These are phyloP conservation scores for Aschersonia sp. DNA, from an alignment of 2,329 filamentous ascomycete genomes.

Conservation along the genomic window DNA sequence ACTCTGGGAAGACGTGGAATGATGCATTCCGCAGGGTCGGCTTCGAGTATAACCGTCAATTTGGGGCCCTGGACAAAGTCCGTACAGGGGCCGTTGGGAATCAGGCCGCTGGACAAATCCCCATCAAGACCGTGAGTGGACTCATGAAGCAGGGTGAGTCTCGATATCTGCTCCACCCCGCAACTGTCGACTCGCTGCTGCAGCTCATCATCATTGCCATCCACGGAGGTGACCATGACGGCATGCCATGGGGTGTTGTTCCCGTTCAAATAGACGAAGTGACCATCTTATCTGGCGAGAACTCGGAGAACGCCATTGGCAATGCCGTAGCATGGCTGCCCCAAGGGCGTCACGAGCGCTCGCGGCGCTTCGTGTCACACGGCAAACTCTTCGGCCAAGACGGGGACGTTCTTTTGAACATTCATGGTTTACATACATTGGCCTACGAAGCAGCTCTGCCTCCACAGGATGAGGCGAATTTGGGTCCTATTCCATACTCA, in stretches of 20 bases:
- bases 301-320: too few relatives aligned
- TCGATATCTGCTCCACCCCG: not conserved
- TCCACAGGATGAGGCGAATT: not conserved
- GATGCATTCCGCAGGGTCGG: not conserved
- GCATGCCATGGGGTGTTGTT: not conserved
- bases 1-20: not conserved
- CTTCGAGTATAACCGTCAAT: not conserved
- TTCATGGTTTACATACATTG: not conserved
- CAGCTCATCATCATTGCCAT: not conserved
- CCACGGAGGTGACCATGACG: not conserved
- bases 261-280: not conserved
- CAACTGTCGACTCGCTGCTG: not conserved
- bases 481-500: not conserved
- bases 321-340: too few relatives aligned
- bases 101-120: not conserved
- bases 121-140: not conserved
- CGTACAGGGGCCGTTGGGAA: not conserved
- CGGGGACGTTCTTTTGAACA: not conserved
- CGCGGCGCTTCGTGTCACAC: not conserved
- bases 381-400: not conserved
- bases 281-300: not conserved
- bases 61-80: not conserved
- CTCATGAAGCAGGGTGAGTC: not conserved
- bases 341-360: not conserved
- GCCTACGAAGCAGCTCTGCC: not conserved